Evolutionary conservation across 2,329 filamentous ascomycete species (phyloP), one percentile per base, ranked within the genome.

Genomic region (Orbilia quercus): DNA sequence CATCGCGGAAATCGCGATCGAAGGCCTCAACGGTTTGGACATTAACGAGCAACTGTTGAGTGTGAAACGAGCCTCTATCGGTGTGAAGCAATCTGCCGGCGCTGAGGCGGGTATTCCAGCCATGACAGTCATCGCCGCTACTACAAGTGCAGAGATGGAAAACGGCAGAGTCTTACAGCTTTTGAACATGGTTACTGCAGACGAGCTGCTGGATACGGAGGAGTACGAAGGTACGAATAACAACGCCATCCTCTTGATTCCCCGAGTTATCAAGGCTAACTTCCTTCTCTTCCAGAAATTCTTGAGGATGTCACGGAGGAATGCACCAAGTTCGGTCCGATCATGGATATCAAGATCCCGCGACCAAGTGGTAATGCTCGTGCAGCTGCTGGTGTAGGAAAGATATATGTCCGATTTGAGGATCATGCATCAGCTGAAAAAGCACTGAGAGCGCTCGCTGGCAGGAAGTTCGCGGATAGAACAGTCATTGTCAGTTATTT

Each of bases 401-500:
- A 98, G 85, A 98, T 99, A 77, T 99, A 90, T 80, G 89, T 99
- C 83, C 98, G 97, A 81, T 99, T 92, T 79, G 91, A 95, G 76
- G 87, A 84, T 1, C 83, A 86, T 1, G 91, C 92, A 55, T 88
- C 89, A 7, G 91, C 94, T 18, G 89, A 90, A 75, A 93, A 91
- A 79, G 96, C 95, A 6, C 84, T 99, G 65, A 89, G 90, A 78
- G 89, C 92, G n/a, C 84, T 99, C 77, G 95, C 96, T 28, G 95
- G 95, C 50, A 87, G 96, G 76, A 97, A 98, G 80, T 99, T 99
- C 80, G 91, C 93, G 0, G 92, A 98, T 82, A 88, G 96, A 77
- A 99, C 95, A 2, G 96, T 99, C 25, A 92, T 99, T 11, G 92
- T 91, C 1, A 98, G 95, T 2, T 97, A 95, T 82, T 99, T 97